Percentiles rank a stretch among this genome's conserved stretches.
Evolutionary conservation across 495 filamentous ascomycete species (phyloP).

Genomic region (Podospora fimiseda): DNA sequence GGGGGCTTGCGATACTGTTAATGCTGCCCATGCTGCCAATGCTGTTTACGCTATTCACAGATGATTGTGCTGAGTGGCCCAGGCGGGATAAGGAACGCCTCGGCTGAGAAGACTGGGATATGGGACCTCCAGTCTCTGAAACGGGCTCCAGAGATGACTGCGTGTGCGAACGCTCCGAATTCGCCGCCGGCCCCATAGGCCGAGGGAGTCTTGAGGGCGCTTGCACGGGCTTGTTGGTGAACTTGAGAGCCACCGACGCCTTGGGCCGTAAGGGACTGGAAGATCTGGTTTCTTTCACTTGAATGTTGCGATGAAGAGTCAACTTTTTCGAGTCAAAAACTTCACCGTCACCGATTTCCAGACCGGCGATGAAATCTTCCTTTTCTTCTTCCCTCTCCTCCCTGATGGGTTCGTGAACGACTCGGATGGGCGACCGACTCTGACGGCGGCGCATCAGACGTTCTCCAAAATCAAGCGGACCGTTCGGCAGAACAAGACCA

Average conservation of each 20-base stretch:
- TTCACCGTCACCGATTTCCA: constrained; percentile 81
- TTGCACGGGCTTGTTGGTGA: constrained; percentile 68
- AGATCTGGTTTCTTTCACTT: constrained; percentile 64
- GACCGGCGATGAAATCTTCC: constrained; percentile 80
- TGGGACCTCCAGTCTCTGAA: constrained; percentile 78
- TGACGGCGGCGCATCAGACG: constrained; percentile 64
- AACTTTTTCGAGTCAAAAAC: constrained; percentile 72
- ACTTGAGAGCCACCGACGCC: constrained; percentile 78
- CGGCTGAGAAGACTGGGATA: constrained; percentile 43
- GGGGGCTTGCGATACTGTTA: constrained; percentile 44
- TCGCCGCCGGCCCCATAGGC: constrained; percentile 49
- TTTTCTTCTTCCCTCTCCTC: constrained; percentile 39
- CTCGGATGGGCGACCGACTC: constrained; percentile 40
- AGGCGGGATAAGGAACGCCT: constrained; percentile 59
- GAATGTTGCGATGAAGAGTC: constrained; percentile 88
- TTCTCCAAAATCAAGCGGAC: constrained; percentile 72
- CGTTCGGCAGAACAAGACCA: constrained; percentile 75
- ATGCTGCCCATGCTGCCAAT: constrained; percentile 18
- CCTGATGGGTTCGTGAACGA: constrained; percentile 25
- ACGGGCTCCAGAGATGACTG: constrained; percentile 85
- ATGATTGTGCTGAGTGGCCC: constrained; percentile 61
- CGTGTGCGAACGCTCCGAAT: constrained; percentile 56
- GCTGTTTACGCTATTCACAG: constrained; percentile 41
- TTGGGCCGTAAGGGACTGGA: constrained; percentile 60
- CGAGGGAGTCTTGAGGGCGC: constrained; percentile 52